These are phyloP conservation scores for Umbelopsis sp. DNA, from an alignment of 192 early-diverging fungal species.

Conservation along the genomic window DNA sequence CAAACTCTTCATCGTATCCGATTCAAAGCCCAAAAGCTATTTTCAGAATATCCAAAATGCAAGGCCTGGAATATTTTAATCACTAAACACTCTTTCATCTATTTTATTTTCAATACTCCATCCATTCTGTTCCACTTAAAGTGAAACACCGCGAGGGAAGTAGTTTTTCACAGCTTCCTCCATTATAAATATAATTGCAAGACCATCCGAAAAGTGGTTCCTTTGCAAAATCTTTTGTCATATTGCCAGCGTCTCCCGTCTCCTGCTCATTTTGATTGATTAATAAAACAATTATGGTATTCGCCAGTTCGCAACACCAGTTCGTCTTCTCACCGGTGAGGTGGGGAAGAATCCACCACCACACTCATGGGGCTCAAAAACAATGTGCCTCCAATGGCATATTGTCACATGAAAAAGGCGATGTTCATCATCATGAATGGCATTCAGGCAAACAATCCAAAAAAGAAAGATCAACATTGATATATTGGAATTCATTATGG, in stretches of 20 bases:
- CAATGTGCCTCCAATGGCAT: not conserved
- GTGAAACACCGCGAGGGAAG: conserved; percentile 1
- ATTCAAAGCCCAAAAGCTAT: not conserved
- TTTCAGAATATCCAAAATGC: not conserved
- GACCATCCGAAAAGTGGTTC: not conserved
- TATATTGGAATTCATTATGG: not conserved
- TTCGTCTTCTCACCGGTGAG: not conserved
- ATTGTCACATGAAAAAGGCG: not conserved
- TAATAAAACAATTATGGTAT: not conserved
- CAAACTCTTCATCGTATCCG: not conserved
- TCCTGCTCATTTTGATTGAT: not conserved
- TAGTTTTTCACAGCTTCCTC: not conserved
- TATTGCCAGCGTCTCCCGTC: conserved; percentile 9
- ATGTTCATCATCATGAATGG: not conserved
- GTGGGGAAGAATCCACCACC: not conserved
- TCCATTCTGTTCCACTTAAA: not conserved
- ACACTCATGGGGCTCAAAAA: not conserved
- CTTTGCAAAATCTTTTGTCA: too few species aligned
- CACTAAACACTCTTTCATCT: not conserved
- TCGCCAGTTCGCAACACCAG: not conserved
- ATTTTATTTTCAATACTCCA: not conserved
- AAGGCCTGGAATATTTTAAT: not conserved
- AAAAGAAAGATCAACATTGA: not conserved
- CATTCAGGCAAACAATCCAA: not conserved
- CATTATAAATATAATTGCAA: not conserved